Evolutionary conservation across 2,329 filamentous ascomycete genomes (phyloP).

Genomic region (Dissoconium aciculare): DNA sequence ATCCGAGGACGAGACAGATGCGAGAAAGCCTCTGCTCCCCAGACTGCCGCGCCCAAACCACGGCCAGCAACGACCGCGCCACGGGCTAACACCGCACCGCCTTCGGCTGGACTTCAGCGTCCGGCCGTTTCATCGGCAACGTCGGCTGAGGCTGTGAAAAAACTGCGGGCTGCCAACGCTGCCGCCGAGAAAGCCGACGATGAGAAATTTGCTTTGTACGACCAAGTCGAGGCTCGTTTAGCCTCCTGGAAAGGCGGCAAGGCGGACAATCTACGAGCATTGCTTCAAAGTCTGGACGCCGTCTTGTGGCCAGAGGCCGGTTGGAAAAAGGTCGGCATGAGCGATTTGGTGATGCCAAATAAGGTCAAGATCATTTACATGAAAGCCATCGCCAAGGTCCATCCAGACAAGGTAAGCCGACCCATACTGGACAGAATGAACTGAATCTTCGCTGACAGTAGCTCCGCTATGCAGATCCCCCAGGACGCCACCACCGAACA

Average conservation of each 20-base stretch:
- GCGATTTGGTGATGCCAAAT: conserved; percentile 78
- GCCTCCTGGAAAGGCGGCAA: conserved; percentile 79
- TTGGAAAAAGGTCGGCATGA: conserved; percentile 94
- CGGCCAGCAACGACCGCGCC: conserved; percentile 21
- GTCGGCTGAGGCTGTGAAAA: conserved; percentile 58
- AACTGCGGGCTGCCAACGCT: conserved; percentile 68
- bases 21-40: conserved; percentile 56
- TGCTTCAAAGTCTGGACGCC: conserved; percentile 71
- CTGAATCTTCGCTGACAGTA: too few relatives aligned
- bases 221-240: conserved; percentile 69
- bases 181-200: conserved; percentile 77
- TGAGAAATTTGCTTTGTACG: conserved; percentile 78
- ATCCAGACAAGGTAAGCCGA: conserved; percentile 85
- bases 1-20: conserved; percentile 78
- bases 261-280: conserved; percentile 75
- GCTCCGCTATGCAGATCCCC: conserved; percentile 46
- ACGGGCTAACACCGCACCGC: too few relatives aligned
- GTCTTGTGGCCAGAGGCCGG: conserved; percentile 85
- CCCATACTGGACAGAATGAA: not conserved
- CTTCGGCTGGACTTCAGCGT: conserved; percentile 14
- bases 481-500: conserved; percentile 52
- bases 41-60: conserved; percentile 41
- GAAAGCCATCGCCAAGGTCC: conserved; percentile 97
- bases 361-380: conserved; percentile 98
- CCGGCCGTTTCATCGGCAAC: conserved; percentile 21